Conservation (phyloP, 2,329 filamentous ascomycete genomes). For the Monosporascus sp. region DNA sequence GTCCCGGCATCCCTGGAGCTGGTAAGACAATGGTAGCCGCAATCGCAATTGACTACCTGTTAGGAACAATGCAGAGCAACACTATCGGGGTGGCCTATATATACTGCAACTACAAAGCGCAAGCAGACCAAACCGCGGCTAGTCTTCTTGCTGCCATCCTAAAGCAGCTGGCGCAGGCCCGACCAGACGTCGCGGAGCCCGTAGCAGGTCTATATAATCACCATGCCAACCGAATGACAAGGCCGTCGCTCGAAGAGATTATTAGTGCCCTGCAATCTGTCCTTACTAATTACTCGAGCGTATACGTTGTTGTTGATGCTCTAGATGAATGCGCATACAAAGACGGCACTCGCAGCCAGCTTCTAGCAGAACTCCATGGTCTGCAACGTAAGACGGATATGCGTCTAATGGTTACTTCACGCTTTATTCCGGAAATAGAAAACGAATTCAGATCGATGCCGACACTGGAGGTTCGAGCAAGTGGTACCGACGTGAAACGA, state of each 20-base stretch:
- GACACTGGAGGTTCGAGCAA: constrained; percentile 24
- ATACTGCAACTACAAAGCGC: constrained; percentile 37
- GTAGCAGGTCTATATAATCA: constrained; percentile 22
- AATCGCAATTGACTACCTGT: constrained; percentile 32
- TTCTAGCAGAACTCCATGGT: constrained; percentile 7
- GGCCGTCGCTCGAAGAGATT: constrained; percentile 18
- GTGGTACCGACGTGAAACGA: constrained; percentile 19
- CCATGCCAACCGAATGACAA: constrained; percentile 10
- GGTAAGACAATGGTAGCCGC: constrained; percentile 43
- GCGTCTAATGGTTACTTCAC: constrained; percentile 12
- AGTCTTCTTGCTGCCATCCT: constrained; percentile 29
- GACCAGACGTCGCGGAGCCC: constrained; percentile 12
- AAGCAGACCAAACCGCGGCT: constrained; percentile 31
- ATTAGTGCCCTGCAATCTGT: constrained; percentile 10
- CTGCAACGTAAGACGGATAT: constrained; percentile 4
- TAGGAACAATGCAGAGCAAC: background rate
- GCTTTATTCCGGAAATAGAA: constrained; percentile 10
- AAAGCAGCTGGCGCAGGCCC: constrained; percentile 28
- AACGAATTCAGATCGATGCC: constrained; percentile 3
- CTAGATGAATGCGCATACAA: constrained; percentile 11
- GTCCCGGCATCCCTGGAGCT: constrained; percentile 40
- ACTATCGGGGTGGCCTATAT: constrained; percentile 36
- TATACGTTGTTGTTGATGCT: constrained; percentile 15
- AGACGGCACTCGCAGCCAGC: constrained; percentile 1
- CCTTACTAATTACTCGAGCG: constrained; percentile 9